These are phyloP conservation scores for Oxyria digyna DNA, from an alignment of 148 eudicot species.

Conservation along the genomic window DNA sequence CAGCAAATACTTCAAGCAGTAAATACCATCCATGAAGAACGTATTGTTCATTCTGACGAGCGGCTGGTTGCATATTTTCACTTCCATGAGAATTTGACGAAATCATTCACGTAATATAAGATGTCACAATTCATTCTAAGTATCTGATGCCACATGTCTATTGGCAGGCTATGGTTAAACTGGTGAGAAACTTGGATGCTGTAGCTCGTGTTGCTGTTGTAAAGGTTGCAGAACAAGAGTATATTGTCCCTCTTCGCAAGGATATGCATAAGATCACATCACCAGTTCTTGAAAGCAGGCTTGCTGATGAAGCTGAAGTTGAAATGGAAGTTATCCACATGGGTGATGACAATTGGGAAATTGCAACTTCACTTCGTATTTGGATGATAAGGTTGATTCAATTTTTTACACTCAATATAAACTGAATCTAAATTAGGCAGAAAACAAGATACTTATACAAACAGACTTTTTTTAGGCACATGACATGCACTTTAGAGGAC, in stretches of 20 bases:
- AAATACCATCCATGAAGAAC: slow-evolving; percentile 93
- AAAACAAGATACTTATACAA: background rate
- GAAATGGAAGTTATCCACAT: slow-evolving; percentile 98
- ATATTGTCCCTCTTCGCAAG: slow-evolving; percentile 55
- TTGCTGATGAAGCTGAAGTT: slow-evolving; percentile 74
- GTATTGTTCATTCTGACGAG: slow-evolving; percentile 85
- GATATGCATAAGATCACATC: slow-evolving; percentile 71
- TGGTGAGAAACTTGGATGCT: slow-evolving; percentile 79
- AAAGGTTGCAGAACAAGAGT: slow-evolving; percentile 68
- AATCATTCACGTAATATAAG: background rate
- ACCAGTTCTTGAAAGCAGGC: slow-evolving; percentile 72
- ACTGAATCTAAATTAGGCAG: background rate
- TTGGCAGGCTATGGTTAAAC: slow-evolving; percentile 73
- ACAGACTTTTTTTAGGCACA: slow-evolving; percentile 29
- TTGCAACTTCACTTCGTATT: slow-evolving; percentile 58
- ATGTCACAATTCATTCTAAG: background rate
- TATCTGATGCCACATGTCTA: background rate
- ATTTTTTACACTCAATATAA: too few relatives aligned
- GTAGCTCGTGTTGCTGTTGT: slow-evolving; percentile 99
- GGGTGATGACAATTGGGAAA: slow-evolving; percentile 66
- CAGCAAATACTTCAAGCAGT: slow-evolving; percentile 96
- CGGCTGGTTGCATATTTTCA: background rate
- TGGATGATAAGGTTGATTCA: too few relatives aligned
- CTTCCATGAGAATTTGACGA: background rate
- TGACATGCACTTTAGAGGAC: slow-evolving; percentile 69